phyloP scores from a whole-genome alignment of 177 flowering plant species.

The Vitis hybrid region DNA sequence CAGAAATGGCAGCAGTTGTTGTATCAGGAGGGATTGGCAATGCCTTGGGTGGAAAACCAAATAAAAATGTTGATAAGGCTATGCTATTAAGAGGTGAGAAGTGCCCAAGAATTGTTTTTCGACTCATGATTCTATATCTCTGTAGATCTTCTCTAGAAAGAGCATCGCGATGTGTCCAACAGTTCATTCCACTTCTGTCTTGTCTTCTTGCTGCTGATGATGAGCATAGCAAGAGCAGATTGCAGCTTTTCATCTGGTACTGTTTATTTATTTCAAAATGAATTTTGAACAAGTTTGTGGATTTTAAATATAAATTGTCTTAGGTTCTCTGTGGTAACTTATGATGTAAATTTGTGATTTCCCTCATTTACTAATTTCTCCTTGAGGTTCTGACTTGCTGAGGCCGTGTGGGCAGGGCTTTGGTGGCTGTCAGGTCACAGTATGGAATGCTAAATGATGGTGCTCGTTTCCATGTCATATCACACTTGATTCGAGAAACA shows the following conservation, averaged over 20 bases:
- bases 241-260: conserved; percentile 94
- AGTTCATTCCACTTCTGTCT: conserved; percentile 74
- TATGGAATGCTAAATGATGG: conserved; percentile 86
- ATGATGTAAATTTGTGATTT: background rate
- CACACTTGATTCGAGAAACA: conserved; percentile 88
- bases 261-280: background rate
- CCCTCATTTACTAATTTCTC: background rate
- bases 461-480: conserved; percentile 86
- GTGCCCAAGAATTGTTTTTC: conserved; percentile 78
- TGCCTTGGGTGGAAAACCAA: conserved; percentile 84
- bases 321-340: background rate
- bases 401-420: conserved; percentile 49
- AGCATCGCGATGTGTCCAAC: conserved; percentile 90
- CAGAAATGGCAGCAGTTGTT: conserved; percentile 99
- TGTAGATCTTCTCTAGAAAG: conserved; percentile 74
- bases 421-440: conserved; percentile 72
- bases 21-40: conserved; percentile 94
- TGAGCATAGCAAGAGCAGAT: conserved; percentile 83
- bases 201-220: conserved; percentile 79
- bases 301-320: background rate
- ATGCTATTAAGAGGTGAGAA: conserved; percentile 93
- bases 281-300: background rate
- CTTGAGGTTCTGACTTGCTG: conserved; percentile 1
- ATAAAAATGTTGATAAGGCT: conserved; percentile 80
- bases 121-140: conserved; percentile 75